Evolutionary conservation across 176 grass and related monocot genomes (phyloP).

Genomic region (Bonia amplexicaulis): DNA sequence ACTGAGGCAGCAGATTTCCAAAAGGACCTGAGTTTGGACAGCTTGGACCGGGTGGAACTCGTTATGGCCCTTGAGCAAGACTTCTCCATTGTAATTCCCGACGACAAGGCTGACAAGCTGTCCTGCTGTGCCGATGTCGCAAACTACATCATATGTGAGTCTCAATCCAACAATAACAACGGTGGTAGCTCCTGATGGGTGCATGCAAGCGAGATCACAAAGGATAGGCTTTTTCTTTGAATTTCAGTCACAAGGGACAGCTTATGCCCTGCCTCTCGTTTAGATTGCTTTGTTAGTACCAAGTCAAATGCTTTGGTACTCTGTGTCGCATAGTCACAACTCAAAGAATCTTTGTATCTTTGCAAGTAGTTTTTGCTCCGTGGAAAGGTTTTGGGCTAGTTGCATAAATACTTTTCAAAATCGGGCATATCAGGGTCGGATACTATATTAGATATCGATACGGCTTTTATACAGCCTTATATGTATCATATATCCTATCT

Average conservation of each 20-base stretch:
- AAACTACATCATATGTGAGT: not conserved
- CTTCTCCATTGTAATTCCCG: no score
- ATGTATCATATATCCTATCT: rapidly evolving
- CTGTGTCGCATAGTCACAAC: not conserved
- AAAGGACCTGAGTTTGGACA: no score
- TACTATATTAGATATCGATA: no score
- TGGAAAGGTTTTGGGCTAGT: not conserved
- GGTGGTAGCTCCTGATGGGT: not conserved
- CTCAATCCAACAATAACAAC: not conserved
- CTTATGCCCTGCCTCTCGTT: not conserved
- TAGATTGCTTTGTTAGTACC: not conserved
- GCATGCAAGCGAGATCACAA: not conserved
- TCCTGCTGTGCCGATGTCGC: not conserved
- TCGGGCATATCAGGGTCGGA: no score
- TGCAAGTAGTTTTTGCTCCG: not conserved
- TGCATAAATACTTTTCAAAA: no score
- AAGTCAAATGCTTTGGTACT: not conserved
- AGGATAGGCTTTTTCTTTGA: not conserved
- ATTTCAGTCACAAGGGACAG: not conserved
- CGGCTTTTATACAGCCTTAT: no score
- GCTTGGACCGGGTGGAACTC: no score
- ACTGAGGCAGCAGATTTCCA: no score
- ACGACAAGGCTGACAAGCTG: not conserved
- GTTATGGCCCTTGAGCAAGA: no score
- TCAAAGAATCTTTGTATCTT: not conserved